Conservation (phyloP, 176 grass and related monocot genomes). For the Alloteropsis semialata region DNA sequence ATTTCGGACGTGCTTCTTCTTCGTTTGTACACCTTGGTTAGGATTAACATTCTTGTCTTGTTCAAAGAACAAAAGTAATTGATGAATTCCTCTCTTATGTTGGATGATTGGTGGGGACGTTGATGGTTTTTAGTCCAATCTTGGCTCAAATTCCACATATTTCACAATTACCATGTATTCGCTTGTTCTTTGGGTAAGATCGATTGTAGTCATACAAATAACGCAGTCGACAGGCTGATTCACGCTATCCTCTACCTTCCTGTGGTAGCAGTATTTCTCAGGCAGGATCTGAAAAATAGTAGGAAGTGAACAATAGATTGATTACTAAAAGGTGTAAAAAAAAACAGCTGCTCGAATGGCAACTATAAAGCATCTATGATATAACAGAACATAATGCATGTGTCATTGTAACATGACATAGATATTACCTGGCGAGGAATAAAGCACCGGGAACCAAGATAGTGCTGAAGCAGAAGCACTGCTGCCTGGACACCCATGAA, state of each 20-base stretch:
- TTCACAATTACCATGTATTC: conserved; percentile 91
- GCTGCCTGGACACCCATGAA: conserved; percentile 74
- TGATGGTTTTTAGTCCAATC: not conserved
- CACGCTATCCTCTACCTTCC: conserved; percentile 62
- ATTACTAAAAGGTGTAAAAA: too few species aligned
- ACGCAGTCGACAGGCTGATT: conserved; percentile 77
- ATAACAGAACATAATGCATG: not conserved
- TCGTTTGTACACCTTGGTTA: not conserved
- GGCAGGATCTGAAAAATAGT: conserved; percentile 71
- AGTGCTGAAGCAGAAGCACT: conserved; percentile 89
- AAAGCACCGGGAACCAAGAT: conserved; percentile 94
- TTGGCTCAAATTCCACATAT: not conserved
- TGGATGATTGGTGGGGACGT: not conserved
- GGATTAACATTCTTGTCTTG: not conserved
- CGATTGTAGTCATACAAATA: conserved; percentile 96
- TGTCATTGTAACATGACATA: not conserved
- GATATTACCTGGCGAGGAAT: conserved; percentile 89
- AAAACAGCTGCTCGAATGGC: too few species aligned
- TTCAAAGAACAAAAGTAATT: not conserved
- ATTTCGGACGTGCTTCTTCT: not conserved
- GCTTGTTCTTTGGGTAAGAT: conserved; percentile 63
- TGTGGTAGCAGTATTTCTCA: conserved; percentile 93
- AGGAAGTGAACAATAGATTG: not conserved
- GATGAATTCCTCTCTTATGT: not conserved
- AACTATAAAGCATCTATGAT: not conserved